A percentile compares a stretch with the other conserved stretches of the same genome.
phyloP scores from a whole-genome alignment of 371 early-diverging fungal genomes.

The Lichtheimia ornata region DNA sequence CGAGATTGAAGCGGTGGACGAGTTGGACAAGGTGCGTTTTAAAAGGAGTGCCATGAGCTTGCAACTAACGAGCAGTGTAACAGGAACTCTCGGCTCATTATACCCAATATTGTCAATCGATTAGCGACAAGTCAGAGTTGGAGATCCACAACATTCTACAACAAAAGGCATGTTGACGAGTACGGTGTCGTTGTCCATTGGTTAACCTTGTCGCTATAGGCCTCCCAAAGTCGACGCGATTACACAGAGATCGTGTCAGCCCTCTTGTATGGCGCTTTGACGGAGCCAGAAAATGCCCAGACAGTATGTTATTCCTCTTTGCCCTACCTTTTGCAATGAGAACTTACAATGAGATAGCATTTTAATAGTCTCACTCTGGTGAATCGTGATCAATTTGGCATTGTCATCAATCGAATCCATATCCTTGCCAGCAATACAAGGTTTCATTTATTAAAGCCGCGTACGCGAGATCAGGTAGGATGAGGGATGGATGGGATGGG shows the following conservation, averaged over 20 bases:
- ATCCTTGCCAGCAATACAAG: slow-evolving; percentile 39
- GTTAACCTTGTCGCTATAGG: slow-evolving; percentile 19
- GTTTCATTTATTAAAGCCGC: slow-evolving; percentile 48
- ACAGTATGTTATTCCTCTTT: slow-evolving; percentile 33
- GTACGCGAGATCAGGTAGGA: slow-evolving; percentile 48
- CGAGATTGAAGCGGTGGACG: slow-evolving; percentile 36
- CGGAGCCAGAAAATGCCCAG: slow-evolving; percentile 43
- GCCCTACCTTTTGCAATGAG: not conserved
- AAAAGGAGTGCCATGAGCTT: not conserved
- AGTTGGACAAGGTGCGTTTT: slow-evolving; percentile 32
- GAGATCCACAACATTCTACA: slow-evolving; percentile 70
- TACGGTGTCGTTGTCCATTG: not conserved
- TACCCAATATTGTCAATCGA: slow-evolving; percentile 39
- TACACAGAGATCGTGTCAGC: slow-evolving; percentile 66
- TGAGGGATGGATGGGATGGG: not conserved
- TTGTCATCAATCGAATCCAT: slow-evolving; percentile 52
- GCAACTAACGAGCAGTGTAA: not conserved
- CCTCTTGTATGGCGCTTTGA: slow-evolving; percentile 65
- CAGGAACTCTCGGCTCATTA: slow-evolving; percentile 57
- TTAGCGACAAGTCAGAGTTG: slow-evolving; percentile 58
- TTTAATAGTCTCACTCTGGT: slow-evolving; percentile 65
- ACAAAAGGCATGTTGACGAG: slow-evolving; percentile 40
- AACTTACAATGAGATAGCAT: slow-evolving; percentile 27
- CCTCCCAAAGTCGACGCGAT: slow-evolving; percentile 56
- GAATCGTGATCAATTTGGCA: slow-evolving; percentile 65